Evolutionary conservation across 257 asterid genomes (phyloP), one percentile per base, ranked within the genome.

Genomic region (Forsythia suspensa): DNA sequence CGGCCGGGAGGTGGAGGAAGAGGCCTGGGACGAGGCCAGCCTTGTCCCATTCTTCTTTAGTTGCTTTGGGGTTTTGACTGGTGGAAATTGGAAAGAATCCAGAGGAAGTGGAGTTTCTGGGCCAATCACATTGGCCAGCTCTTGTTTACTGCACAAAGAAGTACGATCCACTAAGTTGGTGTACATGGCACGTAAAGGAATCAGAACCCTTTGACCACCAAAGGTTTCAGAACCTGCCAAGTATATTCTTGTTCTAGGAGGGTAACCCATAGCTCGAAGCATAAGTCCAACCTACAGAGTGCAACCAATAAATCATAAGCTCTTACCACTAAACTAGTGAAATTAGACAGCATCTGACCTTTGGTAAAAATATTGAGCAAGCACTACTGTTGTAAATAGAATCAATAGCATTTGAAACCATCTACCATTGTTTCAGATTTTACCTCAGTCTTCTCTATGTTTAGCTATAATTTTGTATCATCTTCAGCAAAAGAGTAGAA

Each of bases 1-100:
- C 99, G 91, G 43, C 82, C 96, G 10, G 99, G 99, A 83, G 97
- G 99, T 1, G 99, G 99, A 78, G 99, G 99, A 83, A 96, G 96
- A 61, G 99, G 97, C 82, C 99, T 89, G 51, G 99, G 99, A 40
- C 98, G 95, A 37, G 98, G 10, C 98, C 99, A 59, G 96, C 96
- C 78, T 89, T 95, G 80, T 96, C 89, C 99, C 99, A 95, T 76
- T 91, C 99, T 77, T 85, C 89, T 87, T 91, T 91, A n/a, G n/a
- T n/a, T n/a, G n/a, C 82, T 85, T 86, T 59, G 82, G 80, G 71
- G 90, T 94, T 87, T 94, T 89, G 80, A 82, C 81, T 3, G 87
- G 92, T 71, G 89, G 86, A 74, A 73, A 71, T 78, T 84, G 90
- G 70, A 88, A 83, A 4, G 83, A 85, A 80, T 88, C 92, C 10